These are phyloP conservation scores for Colletotrichum sp. DNA, from an alignment of 2,329 filamentous ascomycete genomes.

Conservation along the genomic window DNA sequence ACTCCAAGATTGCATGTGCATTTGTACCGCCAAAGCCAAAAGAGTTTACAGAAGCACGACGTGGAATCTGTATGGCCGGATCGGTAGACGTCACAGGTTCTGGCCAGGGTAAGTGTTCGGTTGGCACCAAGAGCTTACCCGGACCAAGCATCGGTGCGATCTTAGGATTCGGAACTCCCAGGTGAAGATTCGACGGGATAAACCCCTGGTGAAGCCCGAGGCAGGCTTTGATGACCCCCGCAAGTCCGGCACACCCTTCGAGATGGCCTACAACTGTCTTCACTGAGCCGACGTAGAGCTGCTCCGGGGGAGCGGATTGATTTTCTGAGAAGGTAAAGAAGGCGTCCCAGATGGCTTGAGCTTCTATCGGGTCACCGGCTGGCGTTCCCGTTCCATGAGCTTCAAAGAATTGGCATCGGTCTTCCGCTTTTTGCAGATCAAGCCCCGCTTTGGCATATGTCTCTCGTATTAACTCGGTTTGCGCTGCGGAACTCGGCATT, in stretches of 20 bases:
- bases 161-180: conserved; percentile 30
- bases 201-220: conserved; percentile 21
- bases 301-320: background rate
- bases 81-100: background rate
- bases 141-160: conserved; percentile 26
- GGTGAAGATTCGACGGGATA: conserved; percentile 32
- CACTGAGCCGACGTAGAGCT: conserved; percentile 27
- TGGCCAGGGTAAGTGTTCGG: conserved; percentile 22
- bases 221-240: conserved; percentile 28
- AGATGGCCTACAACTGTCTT: conserved; percentile 32
- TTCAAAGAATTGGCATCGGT: conserved; percentile 24
- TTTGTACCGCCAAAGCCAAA: conserved; percentile 53
- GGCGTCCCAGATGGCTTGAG: conserved; percentile 28
- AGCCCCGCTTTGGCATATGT: conserved; percentile 25
- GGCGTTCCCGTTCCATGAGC: conserved; percentile 43
- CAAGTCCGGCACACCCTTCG: conserved; percentile 29
- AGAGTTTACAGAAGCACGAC: conserved; percentile 26
- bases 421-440: conserved; percentile 6
- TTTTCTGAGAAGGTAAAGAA: background rate
- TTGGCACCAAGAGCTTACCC: conserved; percentile 18
- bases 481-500: conserved; percentile 33
- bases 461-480: conserved; percentile 28
- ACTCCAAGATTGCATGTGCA: conserved; percentile 41
- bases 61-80: background rate
- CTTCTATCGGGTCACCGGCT: conserved; percentile 41